Conservation (phyloP, 1,139 yeast genomes). For the Blastobotrys aristatus region DNA sequence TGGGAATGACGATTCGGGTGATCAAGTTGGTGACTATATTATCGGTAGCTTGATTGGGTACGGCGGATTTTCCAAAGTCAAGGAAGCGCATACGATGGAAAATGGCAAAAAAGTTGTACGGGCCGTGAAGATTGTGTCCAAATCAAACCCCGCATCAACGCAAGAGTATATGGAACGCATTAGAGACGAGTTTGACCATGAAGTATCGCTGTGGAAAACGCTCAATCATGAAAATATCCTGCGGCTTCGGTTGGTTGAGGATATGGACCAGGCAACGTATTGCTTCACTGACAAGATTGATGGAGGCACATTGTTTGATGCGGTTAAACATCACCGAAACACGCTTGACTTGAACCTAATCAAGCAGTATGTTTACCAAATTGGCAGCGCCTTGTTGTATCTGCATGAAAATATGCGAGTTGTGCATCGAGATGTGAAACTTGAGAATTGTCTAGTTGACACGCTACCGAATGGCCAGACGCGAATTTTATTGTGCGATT, state of each 20-base stretch:
- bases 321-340: slow-evolving; percentile 47
- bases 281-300: slow-evolving; percentile 66
- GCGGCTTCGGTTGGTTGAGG: slow-evolving; percentile 56
- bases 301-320: slow-evolving; percentile 80
- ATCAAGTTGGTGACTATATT: slow-evolving; percentile 41
- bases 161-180: slow-evolving; percentile 33
- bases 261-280: slow-evolving; percentile 59
- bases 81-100: slow-evolving; percentile 53
- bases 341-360: slow-evolving; percentile 23
- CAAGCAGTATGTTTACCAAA: slow-evolving; percentile 44
- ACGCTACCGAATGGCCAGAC: slow-evolving; percentile 28
- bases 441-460: slow-evolving; percentile 75
- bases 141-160: slow-evolving; percentile 20
- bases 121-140: slow-evolving; percentile 74
- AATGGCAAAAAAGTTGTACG: slow-evolving; percentile 40
- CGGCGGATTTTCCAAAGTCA: slow-evolving; percentile 91
- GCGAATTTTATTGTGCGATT: slow-evolving; percentile 58
- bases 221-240: slow-evolving; percentile 62
- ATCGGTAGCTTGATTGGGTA: slow-evolving; percentile 74
- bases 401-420: slow-evolving; percentile 62
- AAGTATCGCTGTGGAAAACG: slow-evolving; percentile 68
- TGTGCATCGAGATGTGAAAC: slow-evolving; percentile 85
- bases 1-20: slow-evolving; percentile 42
- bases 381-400: slow-evolving; percentile 58
- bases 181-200: slow-evolving; percentile 56